These are phyloP conservation scores for Hyphodiscus hymeniophilus DNA, from an alignment of 495 filamentous ascomycete genomes.

Conservation along the genomic window DNA sequence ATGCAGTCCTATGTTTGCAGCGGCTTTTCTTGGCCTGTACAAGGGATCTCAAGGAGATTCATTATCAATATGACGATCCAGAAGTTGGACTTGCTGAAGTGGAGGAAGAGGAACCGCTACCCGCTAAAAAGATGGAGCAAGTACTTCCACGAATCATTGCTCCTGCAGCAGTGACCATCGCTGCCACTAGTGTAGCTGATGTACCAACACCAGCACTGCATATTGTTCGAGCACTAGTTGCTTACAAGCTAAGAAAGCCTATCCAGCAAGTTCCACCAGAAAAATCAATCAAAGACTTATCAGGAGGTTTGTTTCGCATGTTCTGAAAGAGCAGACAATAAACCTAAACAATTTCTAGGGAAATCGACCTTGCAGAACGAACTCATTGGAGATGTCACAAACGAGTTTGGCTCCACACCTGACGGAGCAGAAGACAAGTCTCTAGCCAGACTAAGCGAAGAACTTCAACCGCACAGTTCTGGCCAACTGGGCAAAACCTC, in stretches of 20 bases:
- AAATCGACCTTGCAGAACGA: conserved; percentile 94
- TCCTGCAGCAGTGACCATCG: too few species aligned
- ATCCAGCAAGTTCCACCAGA: background rate
- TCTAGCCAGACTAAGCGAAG: conserved; percentile 83
- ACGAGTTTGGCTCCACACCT: conserved; percentile 93
- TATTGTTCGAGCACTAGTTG: conserved; percentile 1
- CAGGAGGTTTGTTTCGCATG: background rate
- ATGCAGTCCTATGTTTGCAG: background rate
- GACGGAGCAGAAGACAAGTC: conserved; percentile 98
- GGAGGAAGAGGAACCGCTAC: background rate
- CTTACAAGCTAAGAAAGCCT: conserved; percentile 6
- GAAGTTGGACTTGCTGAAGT: background rate
- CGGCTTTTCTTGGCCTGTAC: background rate
- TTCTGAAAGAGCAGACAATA: background rate
- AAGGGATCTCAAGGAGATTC: background rate
- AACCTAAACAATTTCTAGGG: conserved; percentile 36
- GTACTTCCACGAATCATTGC: background rate
- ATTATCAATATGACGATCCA: conserved; percentile 1
- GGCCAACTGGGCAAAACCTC: conserved; percentile 94
- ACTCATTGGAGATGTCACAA: conserved; percentile 85
- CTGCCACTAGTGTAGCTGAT: too few species aligned
- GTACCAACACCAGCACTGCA: background rate
- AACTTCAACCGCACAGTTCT: conserved; percentile 91
- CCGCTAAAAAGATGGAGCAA: background rate
- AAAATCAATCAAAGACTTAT: conserved; percentile 2